These are phyloP conservation scores for Saksenaea vasiformis DNA, from an alignment of 371 early-diverging fungal species.

Conservation along the genomic window DNA sequence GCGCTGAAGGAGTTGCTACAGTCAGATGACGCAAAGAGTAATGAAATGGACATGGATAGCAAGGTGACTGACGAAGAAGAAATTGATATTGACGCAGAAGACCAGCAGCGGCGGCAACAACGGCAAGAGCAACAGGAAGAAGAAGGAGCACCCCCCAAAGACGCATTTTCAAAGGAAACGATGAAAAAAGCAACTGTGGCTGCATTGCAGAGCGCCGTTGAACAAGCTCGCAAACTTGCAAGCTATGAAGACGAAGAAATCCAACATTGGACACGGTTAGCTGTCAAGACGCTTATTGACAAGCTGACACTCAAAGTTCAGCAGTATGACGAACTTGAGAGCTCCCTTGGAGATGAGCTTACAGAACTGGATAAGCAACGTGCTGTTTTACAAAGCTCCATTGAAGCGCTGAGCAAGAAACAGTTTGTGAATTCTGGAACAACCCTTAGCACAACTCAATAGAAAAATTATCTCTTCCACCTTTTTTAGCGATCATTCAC, in stretches of 20 bases:
- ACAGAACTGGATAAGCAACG: conserved; percentile 85
- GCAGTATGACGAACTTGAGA: conserved; percentile 91
- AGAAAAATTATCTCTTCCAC: neutral
- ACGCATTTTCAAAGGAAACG: conserved; percentile 32
- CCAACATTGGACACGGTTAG: conserved; percentile 74
- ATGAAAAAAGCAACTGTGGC: conserved; percentile 54
- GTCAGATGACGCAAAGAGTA: conserved; percentile 18
- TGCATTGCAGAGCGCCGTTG: conserved; percentile 64
- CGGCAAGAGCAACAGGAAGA: neutral
- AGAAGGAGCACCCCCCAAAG: neutral
- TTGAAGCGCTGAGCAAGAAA: conserved; percentile 24
- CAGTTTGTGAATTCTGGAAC: neutral
- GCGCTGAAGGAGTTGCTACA: conserved; percentile 35
- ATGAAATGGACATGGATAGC: neutral
- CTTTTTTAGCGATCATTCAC: neutral
- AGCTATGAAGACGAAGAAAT: conserved; percentile 83
- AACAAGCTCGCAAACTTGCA: conserved; percentile 63
- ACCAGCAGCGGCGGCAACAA: neutral
- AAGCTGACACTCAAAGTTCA: conserved; percentile 87
- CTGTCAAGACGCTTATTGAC: conserved; percentile 80
- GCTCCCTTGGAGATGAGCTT: conserved; percentile 78
- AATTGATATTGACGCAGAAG: conserved; percentile 24
- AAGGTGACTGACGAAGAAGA: conserved; percentile 19
- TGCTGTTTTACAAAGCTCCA: conserved; percentile 26
- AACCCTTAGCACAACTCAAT: neutral